Evolutionary conservation across 2,329 filamentous ascomycete species (phyloP).

Genomic region (Chrysoporthe deuterocubensis): DNA sequence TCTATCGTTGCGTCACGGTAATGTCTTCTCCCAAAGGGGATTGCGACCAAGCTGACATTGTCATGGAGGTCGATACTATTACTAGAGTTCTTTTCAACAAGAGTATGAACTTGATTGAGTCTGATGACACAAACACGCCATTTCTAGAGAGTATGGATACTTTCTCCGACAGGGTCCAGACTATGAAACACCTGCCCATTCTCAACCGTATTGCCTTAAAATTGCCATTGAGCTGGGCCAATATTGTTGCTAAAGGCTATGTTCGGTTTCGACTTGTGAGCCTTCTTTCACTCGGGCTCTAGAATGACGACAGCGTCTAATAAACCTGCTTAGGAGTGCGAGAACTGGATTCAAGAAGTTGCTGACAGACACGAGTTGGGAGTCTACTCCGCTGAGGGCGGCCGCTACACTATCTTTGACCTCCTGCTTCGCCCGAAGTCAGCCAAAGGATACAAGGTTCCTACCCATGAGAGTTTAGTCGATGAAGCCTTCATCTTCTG

Average conservation of each 20-base stretch:
- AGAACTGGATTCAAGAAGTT: constrained; percentile 6
- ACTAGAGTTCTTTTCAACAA: constrained; percentile 7
- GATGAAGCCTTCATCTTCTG: constrained; percentile 13
- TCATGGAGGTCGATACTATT: constrained; percentile 4
- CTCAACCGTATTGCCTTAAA: constrained; percentile 5
- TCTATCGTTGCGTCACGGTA: neutral
- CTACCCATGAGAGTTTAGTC: constrained; percentile 5
- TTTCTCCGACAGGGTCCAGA: constrained; percentile 1
- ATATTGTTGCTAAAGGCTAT: neutral
- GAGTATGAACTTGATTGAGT: constrained; percentile 9
- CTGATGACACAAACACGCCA: neutral
- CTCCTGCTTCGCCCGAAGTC: constrained; percentile 3
- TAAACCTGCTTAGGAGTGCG: neutral
- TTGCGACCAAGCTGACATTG: neutral
- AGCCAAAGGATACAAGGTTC: neutral
- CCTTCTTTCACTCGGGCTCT: neutral
- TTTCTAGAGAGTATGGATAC: constrained; percentile 5
- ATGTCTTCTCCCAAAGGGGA: neutral
- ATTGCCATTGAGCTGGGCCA: neutral
- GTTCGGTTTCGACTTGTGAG: neutral
- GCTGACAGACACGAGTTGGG: neutral
- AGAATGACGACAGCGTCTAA: neutral
- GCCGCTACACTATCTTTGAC: constrained; percentile 10
- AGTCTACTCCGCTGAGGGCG: constrained; percentile 8
- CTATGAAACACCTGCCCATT: neutral